A percentile compares a stretch with the other conserved stretches of the same genome.
Evolutionary conservation across 2,329 filamentous ascomycete species (phyloP).

Genomic region (Penicillium hordei): DNA sequence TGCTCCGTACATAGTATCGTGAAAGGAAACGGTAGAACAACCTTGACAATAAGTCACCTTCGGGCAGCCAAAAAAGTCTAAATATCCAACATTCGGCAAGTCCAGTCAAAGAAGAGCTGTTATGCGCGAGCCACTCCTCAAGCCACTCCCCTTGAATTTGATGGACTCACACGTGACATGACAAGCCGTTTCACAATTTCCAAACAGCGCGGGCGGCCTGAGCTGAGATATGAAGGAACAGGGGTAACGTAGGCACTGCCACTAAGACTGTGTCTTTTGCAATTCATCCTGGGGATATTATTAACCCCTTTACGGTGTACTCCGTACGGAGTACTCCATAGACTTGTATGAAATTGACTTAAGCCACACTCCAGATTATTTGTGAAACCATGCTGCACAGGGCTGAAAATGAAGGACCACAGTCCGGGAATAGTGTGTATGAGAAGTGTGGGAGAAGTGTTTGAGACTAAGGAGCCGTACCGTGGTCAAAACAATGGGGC

Average conservation of each 20-base stretch:
- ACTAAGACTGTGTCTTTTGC: background rate
- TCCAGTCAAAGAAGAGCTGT: background rate
- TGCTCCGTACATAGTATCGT: background rate
- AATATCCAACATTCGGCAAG: background rate
- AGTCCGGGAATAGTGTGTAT: background rate
- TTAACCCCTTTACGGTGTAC: background rate
- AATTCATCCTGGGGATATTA: background rate
- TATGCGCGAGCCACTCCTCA: background rate
- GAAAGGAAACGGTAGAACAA: background rate
- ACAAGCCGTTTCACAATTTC: conserved; percentile 15
- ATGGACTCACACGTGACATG: conserved; percentile 14
- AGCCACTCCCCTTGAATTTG: background rate
- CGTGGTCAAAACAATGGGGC: background rate
- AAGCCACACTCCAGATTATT: background rate
- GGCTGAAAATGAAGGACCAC: background rate
- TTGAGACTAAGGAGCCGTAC: conserved; percentile 3
- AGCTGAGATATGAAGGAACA: conserved; percentile 6
- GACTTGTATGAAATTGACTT: background rate
- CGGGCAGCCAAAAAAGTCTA: background rate
- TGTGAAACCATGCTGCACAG: background rate
- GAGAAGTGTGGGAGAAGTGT: background rate
- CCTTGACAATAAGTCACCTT: too few relatives aligned
- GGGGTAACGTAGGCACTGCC: background rate
- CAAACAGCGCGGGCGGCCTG: conserved; percentile 10
- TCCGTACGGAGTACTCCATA: background rate